Conservation (phyloP, 768 basidiomycete species). For the Pleurotus eryngii region DNA sequence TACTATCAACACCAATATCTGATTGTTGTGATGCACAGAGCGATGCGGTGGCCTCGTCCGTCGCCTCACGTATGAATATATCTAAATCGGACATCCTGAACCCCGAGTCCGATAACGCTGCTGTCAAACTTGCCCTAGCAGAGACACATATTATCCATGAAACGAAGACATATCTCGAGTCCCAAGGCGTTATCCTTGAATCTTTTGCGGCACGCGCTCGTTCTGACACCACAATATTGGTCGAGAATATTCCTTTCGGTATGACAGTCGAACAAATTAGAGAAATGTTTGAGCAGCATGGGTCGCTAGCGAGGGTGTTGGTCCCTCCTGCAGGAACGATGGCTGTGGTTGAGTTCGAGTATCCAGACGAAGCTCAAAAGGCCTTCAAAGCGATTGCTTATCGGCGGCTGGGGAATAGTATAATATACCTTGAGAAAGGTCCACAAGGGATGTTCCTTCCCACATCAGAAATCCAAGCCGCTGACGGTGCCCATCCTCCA, state of each 20-base stretch:
- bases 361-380: slow-evolving; percentile 62
- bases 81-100: slow-evolving; percentile 86
- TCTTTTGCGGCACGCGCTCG: slow-evolving; percentile 51
- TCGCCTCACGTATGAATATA: slow-evolving; percentile 86
- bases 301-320: slow-evolving; percentile 64
- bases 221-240: slow-evolving; percentile 82
- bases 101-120: slow-evolving; percentile 72
- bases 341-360: slow-evolving; percentile 85
- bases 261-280: slow-evolving; percentile 74
- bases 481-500: not conserved
- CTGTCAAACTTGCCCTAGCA: slow-evolving; percentile 93
- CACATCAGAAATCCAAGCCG: slow-evolving; percentile 14
- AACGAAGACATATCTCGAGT: slow-evolving; percentile 87
- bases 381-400: slow-evolving; percentile 87
- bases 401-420: slow-evolving; percentile 80
- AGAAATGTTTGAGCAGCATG: slow-evolving; percentile 76
- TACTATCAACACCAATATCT: slow-evolving; percentile 14
- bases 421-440: slow-evolving; percentile 92
- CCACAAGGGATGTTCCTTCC: slow-evolving; percentile 78
- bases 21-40: slow-evolving; percentile 45
- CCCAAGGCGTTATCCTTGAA: slow-evolving; percentile 63
- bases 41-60: slow-evolving; percentile 89
- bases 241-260: slow-evolving; percentile 96
- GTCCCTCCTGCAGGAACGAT: slow-evolving; percentile 93
- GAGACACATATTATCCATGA: slow-evolving; percentile 96